These are phyloP conservation scores for Rhizodiscina lignyota DNA, from an alignment of 495 filamentous ascomycete species.

Conservation along the genomic window DNA sequence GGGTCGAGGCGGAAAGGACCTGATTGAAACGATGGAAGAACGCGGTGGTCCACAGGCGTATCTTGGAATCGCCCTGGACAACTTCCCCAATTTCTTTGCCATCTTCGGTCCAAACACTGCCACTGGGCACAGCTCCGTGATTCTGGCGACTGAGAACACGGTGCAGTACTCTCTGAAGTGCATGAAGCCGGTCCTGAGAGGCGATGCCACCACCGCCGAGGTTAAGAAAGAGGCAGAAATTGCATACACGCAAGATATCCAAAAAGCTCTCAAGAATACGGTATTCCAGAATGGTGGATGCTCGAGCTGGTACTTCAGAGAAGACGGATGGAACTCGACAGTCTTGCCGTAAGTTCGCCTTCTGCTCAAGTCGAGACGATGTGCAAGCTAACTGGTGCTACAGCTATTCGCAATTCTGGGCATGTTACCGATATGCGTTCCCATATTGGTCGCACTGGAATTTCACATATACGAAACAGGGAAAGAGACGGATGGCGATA, in stretches of 20 bases:
- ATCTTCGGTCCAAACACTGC: slow-evolving; percentile 49
- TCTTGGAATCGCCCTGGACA: slow-evolving; percentile 44
- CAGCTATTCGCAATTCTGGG: slow-evolving; percentile 35
- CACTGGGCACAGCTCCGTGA: slow-evolving; percentile 46
- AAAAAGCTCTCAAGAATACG: slow-evolving; percentile 33
- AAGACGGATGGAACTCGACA: slow-evolving; percentile 41
- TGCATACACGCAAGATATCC: slow-evolving; percentile 35
- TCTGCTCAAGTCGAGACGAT: background rate
- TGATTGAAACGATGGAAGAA: slow-evolving; percentile 37
- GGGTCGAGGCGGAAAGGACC: slow-evolving; percentile 29
- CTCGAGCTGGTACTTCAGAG: slow-evolving; percentile 38
- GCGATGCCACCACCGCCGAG: slow-evolving; percentile 23
- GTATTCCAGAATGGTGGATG: slow-evolving; percentile 37
- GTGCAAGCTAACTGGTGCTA: background rate
- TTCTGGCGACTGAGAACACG: slow-evolving; percentile 43
- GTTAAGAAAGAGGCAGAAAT: slow-evolving; percentile 36
- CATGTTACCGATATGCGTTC: slow-evolving; percentile 32
- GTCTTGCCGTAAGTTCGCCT: slow-evolving; percentile 33
- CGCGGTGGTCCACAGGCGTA: slow-evolving; percentile 43
- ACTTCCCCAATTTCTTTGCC: slow-evolving; percentile 55
- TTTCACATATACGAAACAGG: slow-evolving; percentile 34
- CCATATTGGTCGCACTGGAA: slow-evolving; percentile 40
- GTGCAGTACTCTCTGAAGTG: slow-evolving; percentile 34
- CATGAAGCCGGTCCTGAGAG: slow-evolving; percentile 32
- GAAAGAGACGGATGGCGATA: too few relatives aligned